Evolutionary conservation across 1,284 basidiomycete genomes (phyloP).

Genomic region (Rhodotorula sp.): DNA sequence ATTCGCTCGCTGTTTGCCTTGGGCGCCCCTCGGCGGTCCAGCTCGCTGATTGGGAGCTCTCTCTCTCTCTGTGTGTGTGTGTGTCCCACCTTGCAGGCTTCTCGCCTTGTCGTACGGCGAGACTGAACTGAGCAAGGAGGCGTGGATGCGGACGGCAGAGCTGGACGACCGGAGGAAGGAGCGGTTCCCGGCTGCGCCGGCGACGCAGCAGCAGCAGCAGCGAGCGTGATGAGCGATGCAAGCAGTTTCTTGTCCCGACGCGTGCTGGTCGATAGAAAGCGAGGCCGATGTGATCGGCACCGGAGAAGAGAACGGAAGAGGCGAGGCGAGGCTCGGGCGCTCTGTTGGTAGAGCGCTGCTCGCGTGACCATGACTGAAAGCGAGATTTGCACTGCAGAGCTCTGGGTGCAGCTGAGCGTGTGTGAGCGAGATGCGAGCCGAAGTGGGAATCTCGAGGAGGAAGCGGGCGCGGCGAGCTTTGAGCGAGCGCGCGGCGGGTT

Average conservation of each 20-base stretch:
- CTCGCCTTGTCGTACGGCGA: slow-evolving; percentile 51
- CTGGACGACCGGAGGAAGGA: slow-evolving; percentile 43
- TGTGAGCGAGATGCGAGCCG: too few species aligned
- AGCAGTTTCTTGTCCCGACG: not conserved
- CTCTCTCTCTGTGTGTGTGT: too few species aligned
- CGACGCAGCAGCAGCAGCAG: slow-evolving; percentile 1
- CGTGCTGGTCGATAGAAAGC: not conserved
- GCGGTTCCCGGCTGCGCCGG: slow-evolving; percentile 7
- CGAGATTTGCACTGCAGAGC: not conserved
- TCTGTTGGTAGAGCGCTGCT: not conserved
- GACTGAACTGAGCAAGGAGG: slow-evolving; percentile 50
- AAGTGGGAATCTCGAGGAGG: not conserved
- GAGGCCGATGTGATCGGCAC: not conserved
- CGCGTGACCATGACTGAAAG: too few species aligned
- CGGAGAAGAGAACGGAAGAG: not conserved
- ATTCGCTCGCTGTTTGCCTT: not conserved
- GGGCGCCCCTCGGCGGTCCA: too few species aligned
- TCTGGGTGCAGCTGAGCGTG: not conserved
- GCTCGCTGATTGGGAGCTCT: not conserved
- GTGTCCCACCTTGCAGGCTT: slow-evolving; percentile 45
- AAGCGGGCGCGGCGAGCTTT: not conserved
- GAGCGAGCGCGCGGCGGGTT: not conserved
- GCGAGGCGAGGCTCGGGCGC: not conserved
- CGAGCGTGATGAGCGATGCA: too few species aligned
- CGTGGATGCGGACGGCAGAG: slow-evolving; percentile 49